Conservation (phyloP, 2,329 filamentous ascomycete species). For the Alternaria ethzedia region DNA sequence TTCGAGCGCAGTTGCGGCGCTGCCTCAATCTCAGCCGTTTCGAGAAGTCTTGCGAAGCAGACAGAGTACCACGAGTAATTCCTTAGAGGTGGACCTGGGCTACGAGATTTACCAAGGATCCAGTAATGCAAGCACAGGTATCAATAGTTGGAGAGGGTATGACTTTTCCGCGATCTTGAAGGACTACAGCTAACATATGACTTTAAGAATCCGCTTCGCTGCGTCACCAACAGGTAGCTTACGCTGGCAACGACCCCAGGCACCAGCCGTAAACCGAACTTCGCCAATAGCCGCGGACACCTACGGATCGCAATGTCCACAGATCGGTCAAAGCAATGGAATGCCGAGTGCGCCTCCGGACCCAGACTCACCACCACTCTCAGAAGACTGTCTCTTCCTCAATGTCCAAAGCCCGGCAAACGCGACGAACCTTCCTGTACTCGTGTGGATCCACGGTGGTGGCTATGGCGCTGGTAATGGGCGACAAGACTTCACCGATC, state of each 20-base stretch:
- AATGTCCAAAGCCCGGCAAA: constrained; percentile 42
- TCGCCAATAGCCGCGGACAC: constrained; percentile 1
- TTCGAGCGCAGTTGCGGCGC: background rate
- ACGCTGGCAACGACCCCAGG: constrained; percentile 26
- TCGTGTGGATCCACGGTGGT: constrained; percentile 37
- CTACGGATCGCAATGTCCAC: constrained; percentile 12
- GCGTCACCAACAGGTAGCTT: constrained; percentile 22
- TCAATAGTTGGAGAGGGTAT: constrained; percentile 35
- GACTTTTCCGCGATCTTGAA: background rate
- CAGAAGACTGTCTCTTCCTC: constrained; percentile 48
- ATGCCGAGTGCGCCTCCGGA: background rate
- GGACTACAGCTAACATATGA: background rate
- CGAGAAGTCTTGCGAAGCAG: background rate
- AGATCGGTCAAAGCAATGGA: background rate
- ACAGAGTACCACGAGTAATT: background rate
- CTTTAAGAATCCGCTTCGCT: constrained; percentile 27
- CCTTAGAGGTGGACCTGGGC: constrained; percentile 25
- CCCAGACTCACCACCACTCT: background rate
- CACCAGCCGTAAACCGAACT: constrained; percentile 15
- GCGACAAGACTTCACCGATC: constrained; percentile 42
- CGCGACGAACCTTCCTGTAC: constrained; percentile 36
- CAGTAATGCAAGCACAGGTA: constrained; percentile 16
- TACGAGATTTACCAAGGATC: constrained; percentile 30
- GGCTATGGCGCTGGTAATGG: constrained; percentile 50
- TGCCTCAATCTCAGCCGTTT: background rate